Base-by-base conservation (phyloP, 2,329 filamentous ascomycete species). In the Trichoderma atroviride region DNA sequence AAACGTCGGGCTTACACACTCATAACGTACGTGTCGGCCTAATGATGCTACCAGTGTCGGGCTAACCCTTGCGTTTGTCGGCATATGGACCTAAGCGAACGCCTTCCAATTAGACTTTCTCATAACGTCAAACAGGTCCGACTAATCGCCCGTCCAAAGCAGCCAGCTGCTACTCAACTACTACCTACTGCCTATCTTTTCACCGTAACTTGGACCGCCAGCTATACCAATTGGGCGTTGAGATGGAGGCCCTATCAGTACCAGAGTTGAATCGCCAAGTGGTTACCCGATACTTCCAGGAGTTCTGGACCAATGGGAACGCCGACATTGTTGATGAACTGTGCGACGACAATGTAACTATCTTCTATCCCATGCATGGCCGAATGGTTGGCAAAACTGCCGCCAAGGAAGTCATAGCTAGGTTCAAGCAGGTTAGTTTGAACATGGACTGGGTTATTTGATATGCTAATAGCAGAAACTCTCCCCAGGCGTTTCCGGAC, bases 241-340 rank as follows among this genome's bases (percentile, higher is more conserved):
- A 58, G 24, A 66, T 67, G 63, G 37, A 29, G 16, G 10, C 3
- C 13, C 55, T 52, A 47, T 67, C 63, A 3, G n/a, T 59, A 13
- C 37, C 53, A 67, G 63, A 67, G 10, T 19, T 55, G 10, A 67
- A 67, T 55, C 63, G 63, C 1, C 63, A 59, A 10, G 50, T 67
- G 35, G n/a, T 67, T 29, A 59, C 63, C 7, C 63, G 63, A 7
- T 67, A 58, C 7, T 67, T 67, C 53, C 63, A 67, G 37, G 71
- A 72, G 37, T 72, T 64, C n/a, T 72, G 71, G 71, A 65, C 59
- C 59, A 72, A 72, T 56, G 71, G 67, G 2, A 72, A 72, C 52
- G 27, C 55, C 13, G 56, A 70, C 0, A 59, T 72, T 19, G 67
- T 72, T 2, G 71, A 72, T 14, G 63, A 72, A 33, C 62, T 72